Conservation (phyloP, 805 yeast genomes). For the Myxozyma udenii region DNA sequence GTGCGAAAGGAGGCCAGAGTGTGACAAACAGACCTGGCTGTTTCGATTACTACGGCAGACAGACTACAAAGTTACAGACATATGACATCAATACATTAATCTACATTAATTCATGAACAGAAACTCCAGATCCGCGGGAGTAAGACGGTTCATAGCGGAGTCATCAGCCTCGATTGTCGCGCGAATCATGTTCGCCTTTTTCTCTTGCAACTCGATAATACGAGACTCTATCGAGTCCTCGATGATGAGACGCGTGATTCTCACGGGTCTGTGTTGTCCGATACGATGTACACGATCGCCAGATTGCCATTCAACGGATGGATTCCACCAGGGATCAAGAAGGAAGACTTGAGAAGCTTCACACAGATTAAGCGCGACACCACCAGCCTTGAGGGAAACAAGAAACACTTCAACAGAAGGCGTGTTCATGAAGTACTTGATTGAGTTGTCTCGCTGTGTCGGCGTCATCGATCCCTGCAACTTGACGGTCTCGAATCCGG, state of each 20-base stretch:
- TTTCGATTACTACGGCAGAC: too few species aligned
- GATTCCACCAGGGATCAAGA: conserved; percentile 99
- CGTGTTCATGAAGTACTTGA: conserved; percentile 86
- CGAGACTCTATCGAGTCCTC: conserved; percentile 97
- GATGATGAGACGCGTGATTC: conserved; percentile 86
- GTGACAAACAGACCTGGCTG: too few species aligned
- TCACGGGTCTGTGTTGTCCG: conserved; percentile 92
- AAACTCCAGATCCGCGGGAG: conserved; percentile 93
- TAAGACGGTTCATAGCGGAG: conserved; percentile 79
- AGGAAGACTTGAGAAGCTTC: conserved; percentile 96
- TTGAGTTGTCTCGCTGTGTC: conserved; percentile 86
- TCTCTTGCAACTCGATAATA: conserved; percentile 92
- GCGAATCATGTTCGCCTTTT: conserved; percentile 96
- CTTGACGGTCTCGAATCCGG: conserved; percentile 93
- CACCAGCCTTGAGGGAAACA: conserved; percentile 96
- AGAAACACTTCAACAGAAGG: conserved; percentile 89
- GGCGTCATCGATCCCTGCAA: conserved; percentile 98
- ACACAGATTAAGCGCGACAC: conserved; percentile 93
- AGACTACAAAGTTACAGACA: too few species aligned
- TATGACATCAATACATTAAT: too few species aligned
- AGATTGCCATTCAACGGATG: conserved; percentile 96
- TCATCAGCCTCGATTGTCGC: conserved; percentile 95
- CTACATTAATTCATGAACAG: conserved; percentile 56
- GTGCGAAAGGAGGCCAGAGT: too few species aligned
- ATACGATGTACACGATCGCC: conserved; percentile 98